These are phyloP conservation scores for Cyclotella sp. DNA, from an alignment of 108 stramenopile species.

Conservation along the genomic window DNA sequence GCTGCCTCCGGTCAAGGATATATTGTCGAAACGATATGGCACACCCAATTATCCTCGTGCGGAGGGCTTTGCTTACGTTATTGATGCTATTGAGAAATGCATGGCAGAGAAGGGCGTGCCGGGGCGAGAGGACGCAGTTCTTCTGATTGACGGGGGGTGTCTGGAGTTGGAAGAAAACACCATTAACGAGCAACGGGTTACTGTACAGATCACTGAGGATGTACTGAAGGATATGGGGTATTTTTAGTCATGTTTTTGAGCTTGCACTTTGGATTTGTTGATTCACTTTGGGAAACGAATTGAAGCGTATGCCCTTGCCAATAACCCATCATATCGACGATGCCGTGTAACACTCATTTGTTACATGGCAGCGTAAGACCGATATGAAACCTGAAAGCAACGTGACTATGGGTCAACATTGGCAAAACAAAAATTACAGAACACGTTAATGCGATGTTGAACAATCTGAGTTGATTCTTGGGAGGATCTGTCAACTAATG, in stretches of 20 bases:
- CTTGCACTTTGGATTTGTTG: too few species aligned
- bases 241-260: constrained; percentile 12
- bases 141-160: constrained; percentile 10
- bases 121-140: not conserved
- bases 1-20: constrained; percentile 20
- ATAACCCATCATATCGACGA: too few species aligned
- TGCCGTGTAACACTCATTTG: too few species aligned
- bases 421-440: too few species aligned
- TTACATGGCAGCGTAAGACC: too few species aligned
- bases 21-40: constrained; percentile 19
- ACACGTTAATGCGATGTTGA: too few species aligned
- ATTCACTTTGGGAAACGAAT: not conserved
- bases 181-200: constrained; percentile 36
- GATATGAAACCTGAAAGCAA: too few species aligned
- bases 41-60: constrained; percentile 31
- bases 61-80: constrained; percentile 44
- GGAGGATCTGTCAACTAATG: too few species aligned
- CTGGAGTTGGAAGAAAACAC: constrained; percentile 42
- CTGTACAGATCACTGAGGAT: constrained; percentile 33
- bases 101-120: constrained; percentile 37
- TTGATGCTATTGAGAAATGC: constrained; percentile 38
- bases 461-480: too few species aligned
- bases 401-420: too few species aligned
- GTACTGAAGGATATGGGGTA: constrained; percentile 36
- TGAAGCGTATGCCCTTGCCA: not conserved